phyloP scores from a whole-genome alignment of 2,329 filamentous ascomycete genomes.

The Rhynchosporium secalis region DNA sequence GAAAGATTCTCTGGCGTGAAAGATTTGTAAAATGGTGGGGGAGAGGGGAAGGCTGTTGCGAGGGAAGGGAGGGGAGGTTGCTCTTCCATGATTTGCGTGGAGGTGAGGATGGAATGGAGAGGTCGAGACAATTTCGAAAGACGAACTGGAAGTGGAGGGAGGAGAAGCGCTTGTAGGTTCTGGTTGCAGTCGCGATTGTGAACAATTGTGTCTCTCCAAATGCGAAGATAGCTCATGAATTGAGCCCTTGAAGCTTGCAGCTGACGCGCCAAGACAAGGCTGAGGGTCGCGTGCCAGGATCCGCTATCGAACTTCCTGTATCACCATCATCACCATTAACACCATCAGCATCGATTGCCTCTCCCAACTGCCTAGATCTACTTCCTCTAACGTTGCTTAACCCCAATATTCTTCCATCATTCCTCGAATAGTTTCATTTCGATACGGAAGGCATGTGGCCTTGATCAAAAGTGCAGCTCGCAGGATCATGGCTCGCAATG shows the following conservation, averaged over 20 bases:
- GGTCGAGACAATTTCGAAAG: neutral
- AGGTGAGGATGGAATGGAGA: neutral
- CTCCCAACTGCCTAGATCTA: no score
- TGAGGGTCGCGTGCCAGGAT: neutral
- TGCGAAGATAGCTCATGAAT: neutral
- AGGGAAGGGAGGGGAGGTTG: constrained; percentile 47
- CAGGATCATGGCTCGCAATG: constrained; percentile 28
- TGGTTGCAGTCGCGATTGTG: neutral
- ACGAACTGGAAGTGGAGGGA: neutral
- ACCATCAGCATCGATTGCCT: neutral
- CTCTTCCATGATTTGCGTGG: constrained; percentile 56
- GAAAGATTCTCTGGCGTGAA: constrained; percentile 77
- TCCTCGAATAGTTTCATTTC: constrained; percentile 13
- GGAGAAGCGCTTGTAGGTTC: neutral
- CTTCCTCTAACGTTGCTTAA: neutral
- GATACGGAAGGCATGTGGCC: constrained; percentile 5
- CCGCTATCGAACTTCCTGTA: neutral
- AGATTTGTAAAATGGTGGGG: constrained; percentile 85
- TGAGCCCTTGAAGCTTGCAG: neutral
- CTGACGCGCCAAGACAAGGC: neutral
- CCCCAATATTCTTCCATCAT: neutral
- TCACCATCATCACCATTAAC: neutral
- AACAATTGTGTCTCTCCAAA: neutral
- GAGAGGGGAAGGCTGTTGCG: constrained; percentile 75
- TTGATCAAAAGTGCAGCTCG: constrained; percentile 11